Evolutionary conservation across 495 filamentous ascomycete genomes (phyloP).

Genomic region (Hapsidospora chrysogenum): DNA sequence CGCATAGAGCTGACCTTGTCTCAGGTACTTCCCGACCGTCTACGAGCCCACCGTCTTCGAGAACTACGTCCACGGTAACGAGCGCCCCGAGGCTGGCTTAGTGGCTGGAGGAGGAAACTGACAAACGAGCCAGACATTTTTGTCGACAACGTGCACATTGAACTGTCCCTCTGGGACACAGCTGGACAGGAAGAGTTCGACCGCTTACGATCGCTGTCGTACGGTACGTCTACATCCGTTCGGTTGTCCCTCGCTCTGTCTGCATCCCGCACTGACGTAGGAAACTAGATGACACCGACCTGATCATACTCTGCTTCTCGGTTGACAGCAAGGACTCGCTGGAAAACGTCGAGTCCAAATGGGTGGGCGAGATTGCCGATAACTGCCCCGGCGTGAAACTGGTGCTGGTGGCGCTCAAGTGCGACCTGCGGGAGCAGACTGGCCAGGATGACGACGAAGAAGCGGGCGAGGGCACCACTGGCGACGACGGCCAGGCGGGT

Average conservation of each 20-base stretch:
- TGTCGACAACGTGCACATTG: conserved; percentile 90
- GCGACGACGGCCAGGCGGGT: conserved; percentile 17
- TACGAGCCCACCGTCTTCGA: conserved; percentile 99
- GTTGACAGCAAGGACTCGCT: conserved; percentile 92
- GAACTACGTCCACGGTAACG: conserved; percentile 98
- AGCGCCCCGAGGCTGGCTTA: conserved; percentile 6
- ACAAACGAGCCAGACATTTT: conserved; percentile 91
- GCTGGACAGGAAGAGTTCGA: conserved; percentile 99
- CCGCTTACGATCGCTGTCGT: conserved; percentile 82
- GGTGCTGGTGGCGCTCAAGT: conserved; percentile 93
- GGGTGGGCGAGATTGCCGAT: conserved; percentile 93
- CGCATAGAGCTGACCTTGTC: background rate
- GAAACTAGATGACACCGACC: conserved; percentile 64
- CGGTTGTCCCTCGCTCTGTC: background rate
- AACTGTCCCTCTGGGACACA: conserved; percentile 95
- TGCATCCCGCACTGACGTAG: background rate
- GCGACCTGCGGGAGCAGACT: conserved; percentile 65
- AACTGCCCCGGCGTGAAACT: conserved; percentile 91
- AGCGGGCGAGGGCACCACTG: conserved; percentile 18
- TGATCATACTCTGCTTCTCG: conserved; percentile 96
- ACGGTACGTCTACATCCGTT: conserved; percentile 31
- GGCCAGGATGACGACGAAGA: conserved; percentile 35
- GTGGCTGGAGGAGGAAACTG: no score
- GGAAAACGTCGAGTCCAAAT: conserved; percentile 96
- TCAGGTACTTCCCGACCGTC: conserved; percentile 90